Conservation (phyloP, 2,329 filamentous ascomycete genomes). For the Aspergillus ochraceoroseus region DNA sequence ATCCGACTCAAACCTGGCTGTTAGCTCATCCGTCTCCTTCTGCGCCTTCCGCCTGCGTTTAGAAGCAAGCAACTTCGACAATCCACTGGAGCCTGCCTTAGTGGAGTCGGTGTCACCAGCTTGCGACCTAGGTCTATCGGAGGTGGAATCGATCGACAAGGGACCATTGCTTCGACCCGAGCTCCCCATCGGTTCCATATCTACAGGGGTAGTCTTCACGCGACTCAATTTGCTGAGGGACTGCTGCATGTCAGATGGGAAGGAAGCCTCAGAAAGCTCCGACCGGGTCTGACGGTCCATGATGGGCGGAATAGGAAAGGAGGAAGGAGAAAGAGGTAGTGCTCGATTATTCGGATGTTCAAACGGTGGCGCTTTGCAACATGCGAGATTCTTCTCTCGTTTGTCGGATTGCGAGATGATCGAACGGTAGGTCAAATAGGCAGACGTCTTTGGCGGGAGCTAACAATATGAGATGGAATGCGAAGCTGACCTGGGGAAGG, state of each 20-base stretch:
- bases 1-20: slow-evolving; percentile 22
- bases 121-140: slow-evolving; percentile 38
- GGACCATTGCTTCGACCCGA: slow-evolving; percentile 34
- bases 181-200: slow-evolving; percentile 31
- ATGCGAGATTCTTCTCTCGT: too few relatives aligned
- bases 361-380: too few relatives aligned
- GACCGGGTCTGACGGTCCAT: slow-evolving; percentile 36
- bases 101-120: slow-evolving; percentile 38
- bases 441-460: too few relatives aligned
- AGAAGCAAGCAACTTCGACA: slow-evolving; percentile 50
- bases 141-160: slow-evolving; percentile 38
- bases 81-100: slow-evolving; percentile 42
- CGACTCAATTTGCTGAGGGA: slow-evolving; percentile 36
- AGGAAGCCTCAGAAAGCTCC: slow-evolving; percentile 27
- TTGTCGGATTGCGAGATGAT: too few relatives aligned
- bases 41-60: slow-evolving; percentile 41
- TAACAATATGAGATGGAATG: too few relatives aligned
- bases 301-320: slow-evolving; percentile 6
- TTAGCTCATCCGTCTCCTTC: slow-evolving; percentile 22
- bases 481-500: too few relatives aligned
- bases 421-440: too few relatives aligned
- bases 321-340: slow-evolving; percentile 4
- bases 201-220: slow-evolving; percentile 35
- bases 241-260: slow-evolving; percentile 35
- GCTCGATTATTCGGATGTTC: too few relatives aligned